Conservation (phyloP, 31 red algal genomes). For the Asparagopsis taxiformis region DNA sequence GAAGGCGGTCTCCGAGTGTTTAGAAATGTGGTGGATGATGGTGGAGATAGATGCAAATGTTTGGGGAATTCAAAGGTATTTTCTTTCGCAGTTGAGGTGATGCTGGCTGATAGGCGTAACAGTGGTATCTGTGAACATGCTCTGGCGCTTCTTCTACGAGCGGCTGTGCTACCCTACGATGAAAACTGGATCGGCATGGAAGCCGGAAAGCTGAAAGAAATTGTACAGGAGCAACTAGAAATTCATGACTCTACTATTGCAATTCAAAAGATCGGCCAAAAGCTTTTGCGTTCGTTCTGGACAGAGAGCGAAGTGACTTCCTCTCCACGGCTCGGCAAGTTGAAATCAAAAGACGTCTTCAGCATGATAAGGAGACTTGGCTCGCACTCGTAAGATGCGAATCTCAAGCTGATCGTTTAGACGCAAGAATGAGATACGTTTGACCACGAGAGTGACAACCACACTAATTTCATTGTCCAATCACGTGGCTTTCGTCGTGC, state of each 20-base stretch:
- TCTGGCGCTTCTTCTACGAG: slow-evolving; percentile 5
- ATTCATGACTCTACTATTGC: neutral
- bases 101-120: neutral
- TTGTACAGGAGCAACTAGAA: neutral
- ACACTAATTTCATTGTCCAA: too few species aligned
- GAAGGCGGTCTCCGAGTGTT: slow-evolving; percentile 22
- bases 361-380: neutral
- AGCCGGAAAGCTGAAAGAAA: neutral
- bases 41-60: slow-evolving; percentile 13
- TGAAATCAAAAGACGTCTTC: neutral
- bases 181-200: neutral
- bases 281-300: neutral
- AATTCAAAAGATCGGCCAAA: neutral
- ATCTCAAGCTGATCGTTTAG: too few species aligned
- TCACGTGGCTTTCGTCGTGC: too few species aligned
- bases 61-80: neutral
- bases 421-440: too few species aligned
- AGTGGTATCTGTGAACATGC: slow-evolving; percentile 10
- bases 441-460: too few species aligned
- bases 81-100: neutral
- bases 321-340: neutral
- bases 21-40: slow-evolving; percentile 19
- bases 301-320: neutral
- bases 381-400: neutral
- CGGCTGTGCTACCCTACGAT: neutral